phyloP scores from a whole-genome alignment of 2,329 filamentous ascomycete genomes.

The Colletotrichum higginsianum region DNA sequence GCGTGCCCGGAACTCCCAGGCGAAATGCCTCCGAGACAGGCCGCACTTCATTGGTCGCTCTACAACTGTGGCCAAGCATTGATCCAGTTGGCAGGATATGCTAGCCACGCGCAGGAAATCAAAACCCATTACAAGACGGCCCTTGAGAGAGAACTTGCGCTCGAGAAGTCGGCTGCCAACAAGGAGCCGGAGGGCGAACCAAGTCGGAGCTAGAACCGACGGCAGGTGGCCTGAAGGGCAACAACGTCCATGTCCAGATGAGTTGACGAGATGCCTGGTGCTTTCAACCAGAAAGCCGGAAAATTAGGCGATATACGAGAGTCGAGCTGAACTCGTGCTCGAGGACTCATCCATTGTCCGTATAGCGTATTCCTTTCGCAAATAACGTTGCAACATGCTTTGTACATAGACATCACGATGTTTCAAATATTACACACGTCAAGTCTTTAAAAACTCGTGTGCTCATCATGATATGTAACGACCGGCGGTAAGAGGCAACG shows the following conservation, averaged over 20 bases:
- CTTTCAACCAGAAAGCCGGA: too few species aligned
- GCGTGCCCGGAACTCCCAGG: slow-evolving; percentile 7
- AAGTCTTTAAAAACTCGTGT: not conserved
- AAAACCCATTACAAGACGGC: slow-evolving; percentile 40
- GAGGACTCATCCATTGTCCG: too few species aligned
- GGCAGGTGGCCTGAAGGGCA: not conserved
- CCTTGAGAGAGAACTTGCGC: slow-evolving; percentile 46
- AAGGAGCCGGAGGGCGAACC: not conserved
- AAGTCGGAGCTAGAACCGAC: slow-evolving; percentile 2
- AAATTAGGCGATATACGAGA: not conserved
- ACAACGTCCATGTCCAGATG: not conserved
- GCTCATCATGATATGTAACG: slow-evolving; percentile 68
- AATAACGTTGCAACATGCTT: too few species aligned
- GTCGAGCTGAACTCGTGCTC: not conserved
- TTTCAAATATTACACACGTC: not conserved
- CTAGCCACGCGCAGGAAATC: slow-evolving; percentile 45
- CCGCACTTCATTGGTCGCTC: slow-evolving; percentile 42
- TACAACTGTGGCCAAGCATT: slow-evolving; percentile 43
- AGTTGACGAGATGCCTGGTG: not conserved
- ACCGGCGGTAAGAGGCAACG: slow-evolving; percentile 81
- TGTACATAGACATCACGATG: not conserved
- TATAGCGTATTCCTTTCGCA: too few species aligned
- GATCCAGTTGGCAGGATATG: slow-evolving; percentile 44
- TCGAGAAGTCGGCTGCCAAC: slow-evolving; percentile 3
- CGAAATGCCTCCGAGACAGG: slow-evolving; percentile 15